These are phyloP conservation scores for Vitis rupestris DNA, from an alignment of 164 flowering plant genomes.

Conservation along the genomic window DNA sequence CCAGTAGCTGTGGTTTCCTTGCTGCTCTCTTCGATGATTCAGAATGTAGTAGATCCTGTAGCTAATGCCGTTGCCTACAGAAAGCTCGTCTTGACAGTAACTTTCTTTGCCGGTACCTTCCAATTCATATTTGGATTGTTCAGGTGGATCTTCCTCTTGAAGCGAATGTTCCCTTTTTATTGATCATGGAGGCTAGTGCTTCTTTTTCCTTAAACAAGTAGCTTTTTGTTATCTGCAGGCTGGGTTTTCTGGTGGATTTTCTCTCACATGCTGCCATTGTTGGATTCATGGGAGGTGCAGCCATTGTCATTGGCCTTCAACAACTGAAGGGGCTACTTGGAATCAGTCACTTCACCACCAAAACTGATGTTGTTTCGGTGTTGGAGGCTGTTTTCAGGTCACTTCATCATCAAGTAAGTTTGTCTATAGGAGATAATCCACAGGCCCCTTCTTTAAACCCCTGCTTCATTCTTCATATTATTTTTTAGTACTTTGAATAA, in stretches of 20 bases:
- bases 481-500: neutral
- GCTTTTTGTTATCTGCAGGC: slow-evolving; percentile 30
- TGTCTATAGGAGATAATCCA: neutral
- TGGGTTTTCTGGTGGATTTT: slow-evolving; percentile 86
- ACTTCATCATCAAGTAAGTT: slow-evolving; percentile 49
- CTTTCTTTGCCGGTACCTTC: slow-evolving; percentile 79
- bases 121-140: slow-evolving; percentile 72
- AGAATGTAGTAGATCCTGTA: slow-evolving; percentile 50
- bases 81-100: slow-evolving; percentile 62
- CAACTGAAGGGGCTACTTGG: slow-evolving; percentile 83
- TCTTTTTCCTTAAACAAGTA: neutral
- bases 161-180: neutral
- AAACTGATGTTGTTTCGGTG: slow-evolving; percentile 79
- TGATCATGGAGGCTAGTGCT: too few relatives aligned
- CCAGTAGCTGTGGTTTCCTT: slow-evolving; percentile 90
- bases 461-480: slow-evolving; percentile 1
- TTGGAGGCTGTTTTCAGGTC: slow-evolving; percentile 43
- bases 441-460: too few relatives aligned
- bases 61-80: slow-evolving; percentile 60
- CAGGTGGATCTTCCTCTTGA: slow-evolving; percentile 33
- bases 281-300: slow-evolving; percentile 96
- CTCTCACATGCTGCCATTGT: slow-evolving; percentile 91
- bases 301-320: slow-evolving; percentile 83
- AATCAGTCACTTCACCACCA: slow-evolving; percentile 59
- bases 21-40: slow-evolving; percentile 61